Conservation (phyloP, 164 flowering plant genomes). For the Piper longum region DNA sequence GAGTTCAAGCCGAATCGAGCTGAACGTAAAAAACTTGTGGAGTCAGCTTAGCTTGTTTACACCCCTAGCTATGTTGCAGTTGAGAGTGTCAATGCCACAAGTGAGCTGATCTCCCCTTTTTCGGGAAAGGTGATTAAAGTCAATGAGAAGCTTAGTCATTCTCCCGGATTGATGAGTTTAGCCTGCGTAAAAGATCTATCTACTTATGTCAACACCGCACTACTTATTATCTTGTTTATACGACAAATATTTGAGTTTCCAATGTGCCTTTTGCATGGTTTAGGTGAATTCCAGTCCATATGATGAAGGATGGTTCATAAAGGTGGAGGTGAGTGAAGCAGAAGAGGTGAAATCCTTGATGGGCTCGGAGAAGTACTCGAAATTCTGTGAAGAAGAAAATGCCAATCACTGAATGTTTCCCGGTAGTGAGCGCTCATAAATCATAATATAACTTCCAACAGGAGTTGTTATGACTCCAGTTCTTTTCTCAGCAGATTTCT, state of each 20-base stretch:
- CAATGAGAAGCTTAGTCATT: constrained; percentile 46
- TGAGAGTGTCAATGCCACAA: constrained; percentile 96
- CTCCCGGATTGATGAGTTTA: constrained; percentile 75
- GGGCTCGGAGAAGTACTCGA: constrained; percentile 64
- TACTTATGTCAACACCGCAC: neutral
- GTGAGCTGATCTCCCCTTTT: constrained; percentile 81
- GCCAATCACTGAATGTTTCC: constrained; percentile 28
- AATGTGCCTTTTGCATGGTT: neutral
- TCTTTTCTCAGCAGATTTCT: neutral
- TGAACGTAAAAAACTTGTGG: too few relatives aligned
- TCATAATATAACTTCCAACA: neutral
- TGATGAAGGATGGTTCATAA: constrained; percentile 85
- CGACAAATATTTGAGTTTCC: neutral
- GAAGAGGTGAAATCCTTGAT: constrained; percentile 52
- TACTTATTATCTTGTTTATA: neutral
- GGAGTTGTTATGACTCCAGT: neutral
- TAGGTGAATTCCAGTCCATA: constrained; percentile 86
- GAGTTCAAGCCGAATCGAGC: too few relatives aligned
- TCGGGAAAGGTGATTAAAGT: constrained; percentile 85
- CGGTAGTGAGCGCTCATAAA: neutral
- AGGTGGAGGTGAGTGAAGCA: constrained; percentile 50
- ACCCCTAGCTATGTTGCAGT: too few relatives aligned
- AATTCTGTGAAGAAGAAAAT: constrained; percentile 94
- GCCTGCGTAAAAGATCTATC: neutral
- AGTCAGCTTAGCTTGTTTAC: too few relatives aligned